Evolutionary conservation across 2,329 filamentous ascomycete species (phyloP).

Genomic region (Zymoseptoria pseudotritici): DNA sequence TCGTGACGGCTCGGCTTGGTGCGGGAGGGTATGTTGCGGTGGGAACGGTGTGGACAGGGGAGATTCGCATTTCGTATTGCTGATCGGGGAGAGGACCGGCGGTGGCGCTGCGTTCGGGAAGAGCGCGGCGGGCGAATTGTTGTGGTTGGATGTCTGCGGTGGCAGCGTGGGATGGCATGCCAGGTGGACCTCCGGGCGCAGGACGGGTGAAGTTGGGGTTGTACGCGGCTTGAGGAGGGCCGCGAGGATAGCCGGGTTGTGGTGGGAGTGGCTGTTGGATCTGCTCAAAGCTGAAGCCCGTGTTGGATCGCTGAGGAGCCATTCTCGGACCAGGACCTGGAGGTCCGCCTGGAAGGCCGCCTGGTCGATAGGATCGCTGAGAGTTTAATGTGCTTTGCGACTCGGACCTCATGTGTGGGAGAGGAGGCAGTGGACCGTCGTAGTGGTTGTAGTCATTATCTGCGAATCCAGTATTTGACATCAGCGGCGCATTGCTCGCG

Average conservation of each 20-base stretch:
- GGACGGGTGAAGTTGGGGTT: conserved; percentile 8
- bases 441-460: background rate
- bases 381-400: conserved; percentile 13
- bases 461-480: conserved; percentile 48
- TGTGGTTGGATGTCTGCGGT: conserved; percentile 17
- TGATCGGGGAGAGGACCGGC: background rate
- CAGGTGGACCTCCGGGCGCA: background rate
- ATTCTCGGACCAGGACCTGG: conserved; percentile 4
- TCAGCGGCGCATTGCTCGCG: conserved; percentile 56
- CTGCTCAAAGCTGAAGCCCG: background rate
- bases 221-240: conserved; percentile 6
- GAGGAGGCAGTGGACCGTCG: conserved; percentile 18
- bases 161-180: conserved; percentile 14
- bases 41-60: background rate
- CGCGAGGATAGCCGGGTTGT: conserved; percentile 10
- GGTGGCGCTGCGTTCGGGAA: background rate
- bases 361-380: conserved; percentile 3
- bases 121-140: background rate
- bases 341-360: conserved; percentile 2
- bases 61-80: background rate
- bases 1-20: background rate
- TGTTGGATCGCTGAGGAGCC: conserved; percentile 9
- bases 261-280: background rate
- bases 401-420: conserved; percentile 14
- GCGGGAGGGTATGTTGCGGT: background rate